These are phyloP conservation scores for Daldinia caldariorum DNA, from an alignment of 495 filamentous ascomycete species.

Conservation along the genomic window DNA sequence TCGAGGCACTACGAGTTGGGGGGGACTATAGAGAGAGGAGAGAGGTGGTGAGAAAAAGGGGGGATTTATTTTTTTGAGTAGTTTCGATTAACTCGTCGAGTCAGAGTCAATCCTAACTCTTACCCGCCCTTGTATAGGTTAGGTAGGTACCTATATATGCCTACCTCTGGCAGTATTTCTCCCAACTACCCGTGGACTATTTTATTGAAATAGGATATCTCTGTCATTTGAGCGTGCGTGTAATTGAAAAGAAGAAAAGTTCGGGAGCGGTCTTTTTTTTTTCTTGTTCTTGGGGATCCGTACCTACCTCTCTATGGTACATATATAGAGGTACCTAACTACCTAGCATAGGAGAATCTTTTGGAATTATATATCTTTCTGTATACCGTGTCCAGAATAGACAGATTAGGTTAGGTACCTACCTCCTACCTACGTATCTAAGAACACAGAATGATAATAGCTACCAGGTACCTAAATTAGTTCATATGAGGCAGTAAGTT, in stretches of 20 bases:
- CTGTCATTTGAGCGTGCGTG: conserved; percentile 26
- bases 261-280: conserved; percentile 29
- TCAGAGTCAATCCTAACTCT: neutral
- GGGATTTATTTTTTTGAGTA: too few relatives aligned
- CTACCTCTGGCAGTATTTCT: neutral
- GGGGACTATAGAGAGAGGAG: neutral
- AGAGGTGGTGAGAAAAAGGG: too few relatives aligned
- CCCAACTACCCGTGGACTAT: neutral
- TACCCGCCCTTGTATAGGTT: neutral
- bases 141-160: neutral
- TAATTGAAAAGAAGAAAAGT: conserved; percentile 6
- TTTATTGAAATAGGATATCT: conserved; percentile 15
- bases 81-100: neutral
- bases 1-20: neutral
- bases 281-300: neutral
- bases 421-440: too few relatives aligned
- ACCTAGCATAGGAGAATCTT: too few relatives aligned
- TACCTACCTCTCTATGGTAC: neutral
- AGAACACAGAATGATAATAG: too few relatives aligned
- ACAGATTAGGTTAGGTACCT: too few relatives aligned
- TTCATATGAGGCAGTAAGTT: neutral
- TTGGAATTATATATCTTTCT: too few relatives aligned
- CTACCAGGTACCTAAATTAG: too few relatives aligned
- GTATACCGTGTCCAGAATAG: neutral
- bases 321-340: neutral